Evolutionary conservation across 495 filamentous ascomycete species (phyloP), one percentile per base, ranked within the genome.

Genomic region (Chaetomium cochliodes): DNA sequence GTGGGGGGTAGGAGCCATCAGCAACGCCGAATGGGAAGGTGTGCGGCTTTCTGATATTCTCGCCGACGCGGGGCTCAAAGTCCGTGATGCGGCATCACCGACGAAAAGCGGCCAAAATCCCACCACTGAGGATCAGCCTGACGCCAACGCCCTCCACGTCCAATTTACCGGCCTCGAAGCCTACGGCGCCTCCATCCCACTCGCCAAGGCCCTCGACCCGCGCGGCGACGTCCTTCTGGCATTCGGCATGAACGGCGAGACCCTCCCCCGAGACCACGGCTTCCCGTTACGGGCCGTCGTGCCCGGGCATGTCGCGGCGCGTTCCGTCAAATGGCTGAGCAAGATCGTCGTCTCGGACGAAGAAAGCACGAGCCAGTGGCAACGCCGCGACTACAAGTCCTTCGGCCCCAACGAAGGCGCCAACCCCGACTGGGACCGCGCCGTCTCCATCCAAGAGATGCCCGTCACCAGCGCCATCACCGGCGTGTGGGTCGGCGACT

Each of bases 291-390:
- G 87, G 5, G 81, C 84, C 0, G 76, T 89, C 18, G 80, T 88
- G 0, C 87, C 87, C 7, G 87, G 87, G 5, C 78, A 84, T 42
- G 84, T 83, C 5, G 87, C 84, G 5, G 87, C 83, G 15, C 78
- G 86, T 37, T 84, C 80, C 54, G 87, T 90, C 16, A 90, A 90
- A 67, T 90, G 86, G 86, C 78, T 88, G 0, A 83, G 80, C 69
- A 80, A 79, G 23, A 86, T 90, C 59, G 82, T 79, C 5, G 73
- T 89, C 3, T 78, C 81, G 33, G 80, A 83, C 57, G 80, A 85
- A 63, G 87, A 89, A 63, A 84, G 80, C 30, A 70, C 69, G 1
- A 84, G 82, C 54, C 77, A 85, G 64, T 89, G 86, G 76, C 85
- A 88, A 69, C 79, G 82, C 16, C 78, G 77, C 41, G 87, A 88